phyloP scores from a whole-genome alignment of 306 rosid genomes.

The Vigna angularis region DNA sequence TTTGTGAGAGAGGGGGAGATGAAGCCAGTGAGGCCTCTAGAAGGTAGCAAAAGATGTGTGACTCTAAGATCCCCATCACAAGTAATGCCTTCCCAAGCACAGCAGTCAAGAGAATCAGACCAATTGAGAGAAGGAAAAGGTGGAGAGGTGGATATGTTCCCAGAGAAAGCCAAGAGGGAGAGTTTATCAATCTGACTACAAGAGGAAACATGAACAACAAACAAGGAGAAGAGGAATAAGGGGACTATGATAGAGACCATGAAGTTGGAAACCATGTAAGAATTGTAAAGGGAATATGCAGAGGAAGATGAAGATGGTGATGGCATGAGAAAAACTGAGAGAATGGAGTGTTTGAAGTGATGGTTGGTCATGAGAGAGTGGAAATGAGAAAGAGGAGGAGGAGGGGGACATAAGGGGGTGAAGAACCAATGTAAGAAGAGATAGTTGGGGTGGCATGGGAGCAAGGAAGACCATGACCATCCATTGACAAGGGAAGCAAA shows the following conservation, averaged over 20 bases:
- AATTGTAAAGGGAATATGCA: not conserved
- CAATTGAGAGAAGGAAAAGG: slow-evolving; percentile 57
- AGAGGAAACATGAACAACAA: slow-evolving; percentile 47
- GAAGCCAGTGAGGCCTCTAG: slow-evolving; percentile 62
- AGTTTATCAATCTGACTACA: slow-evolving; percentile 61
- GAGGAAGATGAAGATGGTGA: slow-evolving; percentile 19
- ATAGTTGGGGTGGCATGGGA: slow-evolving; percentile 52
- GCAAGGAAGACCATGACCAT: slow-evolving; percentile 53
- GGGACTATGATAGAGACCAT: slow-evolving; percentile 41
- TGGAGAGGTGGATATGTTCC: slow-evolving; percentile 43
- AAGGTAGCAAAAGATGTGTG: slow-evolving; percentile 54
- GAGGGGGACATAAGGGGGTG: slow-evolving; percentile 46
- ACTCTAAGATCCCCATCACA: slow-evolving; percentile 62
- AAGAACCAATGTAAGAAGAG: slow-evolving; percentile 47
- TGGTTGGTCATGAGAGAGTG: slow-evolving; percentile 39
- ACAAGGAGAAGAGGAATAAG: slow-evolving; percentile 38
- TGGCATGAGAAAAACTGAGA: slow-evolving; percentile 14
- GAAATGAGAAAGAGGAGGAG: slow-evolving; percentile 8
- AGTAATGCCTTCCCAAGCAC: slow-evolving; percentile 76
- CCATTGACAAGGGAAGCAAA: slow-evolving; percentile 51
- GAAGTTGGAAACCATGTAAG: slow-evolving; percentile 42
- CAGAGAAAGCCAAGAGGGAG: slow-evolving; percentile 58
- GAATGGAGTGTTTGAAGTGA: slow-evolving; percentile 4
- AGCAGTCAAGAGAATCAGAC: slow-evolving; percentile 73
- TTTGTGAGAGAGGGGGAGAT: slow-evolving; percentile 50